Percentiles rank a stretch among this genome's conserved stretches.
Evolutionary conservation across 805 yeast genomes (phyloP).

Genomic region (Kuraishia capsulata): DNA sequence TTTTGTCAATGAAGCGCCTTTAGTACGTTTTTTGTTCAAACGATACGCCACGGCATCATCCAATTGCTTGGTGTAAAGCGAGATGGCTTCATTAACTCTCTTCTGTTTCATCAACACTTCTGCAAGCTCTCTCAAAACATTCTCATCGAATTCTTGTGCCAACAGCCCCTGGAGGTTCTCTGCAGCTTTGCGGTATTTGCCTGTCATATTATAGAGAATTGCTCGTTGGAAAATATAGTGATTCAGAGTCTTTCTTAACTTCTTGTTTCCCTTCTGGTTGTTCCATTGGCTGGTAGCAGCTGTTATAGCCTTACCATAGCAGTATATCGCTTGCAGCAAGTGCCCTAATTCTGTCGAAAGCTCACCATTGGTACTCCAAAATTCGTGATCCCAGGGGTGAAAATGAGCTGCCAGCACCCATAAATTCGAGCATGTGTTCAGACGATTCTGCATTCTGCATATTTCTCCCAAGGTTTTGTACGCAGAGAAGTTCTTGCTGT

Average conservation of each 20-base stretch:
- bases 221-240: conserved; percentile 59
- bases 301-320: conserved; percentile 59
- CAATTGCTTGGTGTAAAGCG: conserved; percentile 53
- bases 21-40: conserved; percentile 12
- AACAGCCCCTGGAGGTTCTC: conserved; percentile 61
- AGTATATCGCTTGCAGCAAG: conserved; percentile 67
- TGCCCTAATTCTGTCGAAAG: conserved; percentile 58
- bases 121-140: conserved; percentile 53
- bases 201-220: conserved; percentile 53
- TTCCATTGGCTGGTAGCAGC: conserved; percentile 14
- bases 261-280: conserved; percentile 20
- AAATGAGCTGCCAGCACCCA: conserved; percentile 80
- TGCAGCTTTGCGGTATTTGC: conserved; percentile 61
- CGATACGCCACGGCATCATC: conserved; percentile 46
- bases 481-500: conserved; percentile 72
- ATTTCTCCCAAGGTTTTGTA: conserved; percentile 86
- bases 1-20: conserved; percentile 4
- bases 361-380: conserved; percentile 74
- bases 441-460: conserved; percentile 54
- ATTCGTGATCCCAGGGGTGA: conserved; percentile 63
- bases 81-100: conserved; percentile 67
- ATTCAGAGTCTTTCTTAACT: conserved; percentile 18
- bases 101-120: conserved; percentile 41
- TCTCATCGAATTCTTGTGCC: conserved; percentile 49
- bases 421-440: conserved; percentile 65